Evolutionary conservation across 2,329 filamentous ascomycete genomes (phyloP).

Genomic region (Ophiostoma montium): DNA sequence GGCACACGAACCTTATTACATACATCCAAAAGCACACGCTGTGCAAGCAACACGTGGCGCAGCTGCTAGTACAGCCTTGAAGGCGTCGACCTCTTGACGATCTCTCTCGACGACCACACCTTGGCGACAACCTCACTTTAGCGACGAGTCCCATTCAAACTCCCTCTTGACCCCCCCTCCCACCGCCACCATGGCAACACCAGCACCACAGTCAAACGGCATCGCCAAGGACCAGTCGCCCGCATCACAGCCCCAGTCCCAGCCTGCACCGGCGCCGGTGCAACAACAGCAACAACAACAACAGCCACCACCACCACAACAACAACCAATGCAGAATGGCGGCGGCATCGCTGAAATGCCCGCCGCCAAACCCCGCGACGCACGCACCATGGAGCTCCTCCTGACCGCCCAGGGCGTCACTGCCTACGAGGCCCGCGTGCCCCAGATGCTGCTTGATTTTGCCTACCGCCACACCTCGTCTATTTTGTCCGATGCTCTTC

Average conservation of each 20-base stretch:
- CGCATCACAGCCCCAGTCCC: slow-evolving; percentile 3
- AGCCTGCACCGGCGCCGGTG: background rate
- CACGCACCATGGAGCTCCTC: slow-evolving; percentile 65
- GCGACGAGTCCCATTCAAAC: background rate
- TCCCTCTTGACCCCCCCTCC: background rate
- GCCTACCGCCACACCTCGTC: slow-evolving; percentile 68
- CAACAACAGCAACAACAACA: background rate
- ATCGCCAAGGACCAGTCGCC: background rate
- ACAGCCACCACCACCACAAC: slow-evolving; percentile 1
- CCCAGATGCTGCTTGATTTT: slow-evolving; percentile 71
- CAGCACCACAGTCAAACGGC: background rate
- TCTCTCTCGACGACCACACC: too few relatives aligned
- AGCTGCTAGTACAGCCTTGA: too few relatives aligned
- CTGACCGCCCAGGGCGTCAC: slow-evolving; percentile 67
- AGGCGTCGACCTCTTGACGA: too few relatives aligned
- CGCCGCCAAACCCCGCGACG: slow-evolving; percentile 56
- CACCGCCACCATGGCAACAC: background rate
- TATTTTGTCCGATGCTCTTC: slow-evolving; percentile 56
- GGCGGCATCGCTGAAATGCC: slow-evolving; percentile 17
- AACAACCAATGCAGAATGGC: slow-evolving; percentile 11
- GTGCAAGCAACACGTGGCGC: too few relatives aligned
- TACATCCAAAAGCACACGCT: too few relatives aligned
- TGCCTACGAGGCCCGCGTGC: slow-evolving; percentile 69
- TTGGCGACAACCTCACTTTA: background rate
- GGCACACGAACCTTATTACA: too few relatives aligned